Base-by-base conservation (phyloP, 1,284 basidiomycete genomes). In the Leccinum insolens region DNA sequence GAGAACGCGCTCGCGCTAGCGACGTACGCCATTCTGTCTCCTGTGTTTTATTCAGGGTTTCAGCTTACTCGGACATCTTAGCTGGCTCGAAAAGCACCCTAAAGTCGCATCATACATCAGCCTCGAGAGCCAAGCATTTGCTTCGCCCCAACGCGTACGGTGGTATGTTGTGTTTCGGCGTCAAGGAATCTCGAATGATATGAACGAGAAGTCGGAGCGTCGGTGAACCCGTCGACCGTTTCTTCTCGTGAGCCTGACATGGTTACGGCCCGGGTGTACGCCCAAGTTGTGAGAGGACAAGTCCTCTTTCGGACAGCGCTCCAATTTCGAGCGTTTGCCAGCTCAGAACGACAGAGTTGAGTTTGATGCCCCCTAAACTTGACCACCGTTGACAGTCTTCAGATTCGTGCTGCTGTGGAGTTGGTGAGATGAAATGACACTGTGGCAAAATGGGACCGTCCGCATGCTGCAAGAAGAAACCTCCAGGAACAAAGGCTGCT, bases 91-190 rank as follows among this genome's bases (percentile, higher is more conserved):
- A 76, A 78, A 85, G 67, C 90, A 95, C 76, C 85, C 88, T 7
- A 85, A 86, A 61, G 88, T 96, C 52, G 78, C 86, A 0, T 96
- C 89, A 1, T 96, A 95, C 77, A 86, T 91, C 49, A 94, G 94
- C 25, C 86, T 95, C 4, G 75, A 81, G 66, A 82, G 79, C 12
- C 95, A 85, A 87, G 75, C 83, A 82, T 63, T 80, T 89, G 60
- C 80, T 93, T 68, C 82, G 89, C n/a, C 77, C 80, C 11, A 83
- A 86, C 68, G 79, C 82, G 7, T 95, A 85, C 69, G 93, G 94
- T 15, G 94, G 93, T 62, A 87, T 96, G 67, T 82, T 96, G 64
- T 91, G 86, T 76, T 95, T 97, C 75, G 95, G 95, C 14, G 80
- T 95, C 74, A 90, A 91, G 77, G 92, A 12, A 37, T 37, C 37